Evolutionary conservation across 202 grass and related monocot species (phyloP), one percentile per base, ranked within the genome.

Genomic region (Hordeum pubiflorum): DNA sequence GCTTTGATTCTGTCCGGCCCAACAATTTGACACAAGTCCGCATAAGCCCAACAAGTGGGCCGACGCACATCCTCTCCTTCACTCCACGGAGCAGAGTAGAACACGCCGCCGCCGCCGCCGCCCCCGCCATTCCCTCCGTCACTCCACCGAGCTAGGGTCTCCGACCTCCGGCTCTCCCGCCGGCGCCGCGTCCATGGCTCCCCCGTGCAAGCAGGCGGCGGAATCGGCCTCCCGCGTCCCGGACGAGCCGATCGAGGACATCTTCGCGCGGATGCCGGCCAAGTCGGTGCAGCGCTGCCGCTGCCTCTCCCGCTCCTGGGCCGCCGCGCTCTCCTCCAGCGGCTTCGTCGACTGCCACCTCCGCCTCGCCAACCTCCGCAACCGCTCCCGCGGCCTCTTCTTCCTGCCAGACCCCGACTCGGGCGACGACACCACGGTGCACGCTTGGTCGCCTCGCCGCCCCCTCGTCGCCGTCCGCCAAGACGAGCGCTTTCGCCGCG

Each of bases 191-290:
- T 1, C 36, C 36, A 69, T 69, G 65, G 37, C 1, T 69, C 10
- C 20, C 23, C 65, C 65, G 5, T 22, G 20, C 65, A 67, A 67
- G 4, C 9, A 11, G 36, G 65, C 4, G 4, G 36, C n/a, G 36
- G 18, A 69, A 23, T 40, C 34, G n/a, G 10, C 10, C n/a, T 23
- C 36, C 18, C 36, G 33, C 63, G 32, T 67, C 34, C 65, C 36
- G 37, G 66, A 69, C 10, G 66, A 69, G 37, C 66, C 43, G 5
- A 23, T 24, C 2, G 66, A 69, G 66, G 66, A 69, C 37, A 69
- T 69, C 65, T 68, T 68, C 36, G 65, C 65, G n/a, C 64, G 64
- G 34, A 68, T 68, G 64, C 64, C 64, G 64, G 64, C 36, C 64
- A 68, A 68, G n/a, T 40, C 64, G 9, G 64, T n/a, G 64, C 64